Base-by-base conservation (phyloP, 106 monocot species). In the Dendrobium officinale region DNA sequence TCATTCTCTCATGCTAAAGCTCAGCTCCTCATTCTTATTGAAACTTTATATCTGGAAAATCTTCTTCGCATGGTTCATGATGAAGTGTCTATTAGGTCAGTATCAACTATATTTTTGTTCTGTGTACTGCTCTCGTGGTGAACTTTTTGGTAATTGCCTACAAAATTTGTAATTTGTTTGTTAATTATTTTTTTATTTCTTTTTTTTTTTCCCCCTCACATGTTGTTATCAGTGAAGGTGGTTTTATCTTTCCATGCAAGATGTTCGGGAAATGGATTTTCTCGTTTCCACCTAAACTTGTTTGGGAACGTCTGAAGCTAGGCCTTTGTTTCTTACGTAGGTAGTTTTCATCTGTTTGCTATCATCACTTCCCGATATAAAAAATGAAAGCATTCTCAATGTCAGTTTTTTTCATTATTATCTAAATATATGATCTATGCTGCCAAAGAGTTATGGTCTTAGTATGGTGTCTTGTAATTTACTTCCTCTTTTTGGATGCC, bases 21-120 rank as follows among this genome's bases (percentile, higher is more conserved):
- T 72, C 95, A 91, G 72, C 83, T 99, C 85, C 83, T 99, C 85
- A 83, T 99, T 88, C 91, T 99, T 82, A 90, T 99, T 78, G 95
- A 99, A 88, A 82, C 92, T 9, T 75, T 99, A 84, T 87, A 99
- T 70, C 77, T 99, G 55, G 98, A 99, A 55, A 88, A 86, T 88
- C 92, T 99, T 83, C 87, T 99, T 67, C 64, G 64, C 40, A 86
- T 87, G 89, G 87, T 99, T 77, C 91, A 91, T 85, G 90, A 99
- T 90, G 87, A 93, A 84, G 80, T 90, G 26, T 86, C 93, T 78
- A 88, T 88, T 80, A 95, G 98, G 98, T 95, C 84, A 42, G 0
- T 16, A 37, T 75, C 4, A 18, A 49, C 13, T 42, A 42, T 77
- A 72, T 55, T 68, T n/a, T 77, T 67, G 37, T 78, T 7, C 44